Conservation (phyloP, 2,329 filamentous ascomycete species). For the Leptodontidium sp. region DNA sequence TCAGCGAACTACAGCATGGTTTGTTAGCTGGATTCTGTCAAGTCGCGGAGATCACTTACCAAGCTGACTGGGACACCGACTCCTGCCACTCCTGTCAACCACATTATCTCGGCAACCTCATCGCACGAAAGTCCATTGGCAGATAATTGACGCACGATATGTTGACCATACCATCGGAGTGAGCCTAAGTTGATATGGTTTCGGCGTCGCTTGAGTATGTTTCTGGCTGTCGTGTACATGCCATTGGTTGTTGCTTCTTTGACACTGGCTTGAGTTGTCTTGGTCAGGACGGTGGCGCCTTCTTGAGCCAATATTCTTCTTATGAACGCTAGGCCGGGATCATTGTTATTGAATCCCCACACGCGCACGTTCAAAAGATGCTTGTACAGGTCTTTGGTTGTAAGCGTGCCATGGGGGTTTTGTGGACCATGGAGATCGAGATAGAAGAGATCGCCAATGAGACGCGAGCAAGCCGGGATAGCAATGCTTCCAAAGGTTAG, state of each 20-base stretch:
- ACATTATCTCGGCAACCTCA: slow-evolving; percentile 60
- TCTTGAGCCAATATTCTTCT: slow-evolving; percentile 62
- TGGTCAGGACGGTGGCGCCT: slow-evolving; percentile 63
- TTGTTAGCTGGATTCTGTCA: neutral
- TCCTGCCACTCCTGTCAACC: slow-evolving; percentile 18
- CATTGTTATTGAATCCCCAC: slow-evolving; percentile 74
- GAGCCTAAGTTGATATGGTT: slow-evolving; percentile 41
- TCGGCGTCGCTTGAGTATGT: neutral
- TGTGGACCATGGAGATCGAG: slow-evolving; percentile 53
- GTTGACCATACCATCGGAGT: slow-evolving; percentile 62
- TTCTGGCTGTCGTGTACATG: neutral
- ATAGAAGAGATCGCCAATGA: slow-evolving; percentile 49
- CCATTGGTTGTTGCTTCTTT: neutral
- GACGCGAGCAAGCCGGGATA: slow-evolving; percentile 56
- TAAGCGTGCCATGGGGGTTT: slow-evolving; percentile 28
- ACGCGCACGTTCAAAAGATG: slow-evolving; percentile 63
- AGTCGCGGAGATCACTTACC: slow-evolving; percentile 6
- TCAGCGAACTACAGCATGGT: slow-evolving; percentile 16
- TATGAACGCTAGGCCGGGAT: slow-evolving; percentile 71
- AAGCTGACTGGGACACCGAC: slow-evolving; percentile 14
- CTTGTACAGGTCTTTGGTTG: slow-evolving; percentile 47
- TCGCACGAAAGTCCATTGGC: slow-evolving; percentile 67
- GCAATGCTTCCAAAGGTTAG: slow-evolving; percentile 51
- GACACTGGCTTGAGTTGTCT: slow-evolving; percentile 65
- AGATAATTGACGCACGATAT: slow-evolving; percentile 69